These are phyloP conservation scores for Osmozyma mogii DNA, from an alignment of 805 yeast genomes.

Conservation along the genomic window DNA sequence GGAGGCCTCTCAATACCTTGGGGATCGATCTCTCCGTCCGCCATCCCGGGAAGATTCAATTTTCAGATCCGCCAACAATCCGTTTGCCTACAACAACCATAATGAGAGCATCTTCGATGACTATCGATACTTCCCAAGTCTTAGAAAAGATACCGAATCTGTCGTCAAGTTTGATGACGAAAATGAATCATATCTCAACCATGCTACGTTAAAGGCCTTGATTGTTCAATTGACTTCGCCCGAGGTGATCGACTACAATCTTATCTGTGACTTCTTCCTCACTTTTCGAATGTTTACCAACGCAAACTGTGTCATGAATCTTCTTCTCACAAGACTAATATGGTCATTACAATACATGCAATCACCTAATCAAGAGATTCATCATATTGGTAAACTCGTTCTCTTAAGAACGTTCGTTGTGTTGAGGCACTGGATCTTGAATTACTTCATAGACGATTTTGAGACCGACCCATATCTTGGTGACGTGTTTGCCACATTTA, in stretches of 20 bases:
- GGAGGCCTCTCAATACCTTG: too few relatives aligned
- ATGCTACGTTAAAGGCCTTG: constrained; percentile 37
- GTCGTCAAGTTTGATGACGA: constrained; percentile 28
- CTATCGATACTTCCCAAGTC: constrained; percentile 24
- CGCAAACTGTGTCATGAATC: constrained; percentile 48
- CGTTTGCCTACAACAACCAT: constrained; percentile 28
- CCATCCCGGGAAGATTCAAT: too few relatives aligned
- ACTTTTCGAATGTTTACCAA: constrained; percentile 68
- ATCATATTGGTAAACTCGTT: constrained; percentile 52
- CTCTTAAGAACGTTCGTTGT: constrained; percentile 79
- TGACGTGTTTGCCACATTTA: constrained; percentile 40
- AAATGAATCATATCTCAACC: constrained; percentile 25
- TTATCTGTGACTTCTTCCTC: constrained; percentile 78
- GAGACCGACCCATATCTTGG: constrained; percentile 24
- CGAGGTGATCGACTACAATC: constrained; percentile 63
- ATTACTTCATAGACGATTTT: constrained; percentile 81
- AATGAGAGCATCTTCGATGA: constrained; percentile 33
- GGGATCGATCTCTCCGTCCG: too few relatives aligned
- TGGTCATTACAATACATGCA: constrained; percentile 57
- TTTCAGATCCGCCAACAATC: too few relatives aligned
- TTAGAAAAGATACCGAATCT: constrained; percentile 13
- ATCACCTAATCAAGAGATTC: constrained; percentile 17
- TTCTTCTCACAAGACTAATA: constrained; percentile 55
- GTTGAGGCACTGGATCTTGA: constrained; percentile 81
- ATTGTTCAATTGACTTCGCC: constrained; percentile 65